Percentiles rank a stretch among this genome's conserved stretches.
These are phyloP conservation scores for Striga asiatica DNA, from an alignment of 257 asterid species.

Conservation along the genomic window DNA sequence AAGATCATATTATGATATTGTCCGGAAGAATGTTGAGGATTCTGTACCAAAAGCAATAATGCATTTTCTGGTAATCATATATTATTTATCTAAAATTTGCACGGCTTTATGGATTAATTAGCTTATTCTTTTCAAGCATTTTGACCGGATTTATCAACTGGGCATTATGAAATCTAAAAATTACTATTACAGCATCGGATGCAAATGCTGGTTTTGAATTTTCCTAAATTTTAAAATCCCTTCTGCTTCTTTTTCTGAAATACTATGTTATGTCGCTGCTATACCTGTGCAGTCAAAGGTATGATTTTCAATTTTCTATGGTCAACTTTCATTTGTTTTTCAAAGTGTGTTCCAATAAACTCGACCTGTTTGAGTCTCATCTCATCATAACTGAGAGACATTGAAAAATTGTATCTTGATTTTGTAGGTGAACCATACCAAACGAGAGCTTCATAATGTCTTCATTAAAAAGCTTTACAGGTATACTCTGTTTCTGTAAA, in stretches of 20 bases:
- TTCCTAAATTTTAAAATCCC: background rate
- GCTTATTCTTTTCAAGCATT: background rate
- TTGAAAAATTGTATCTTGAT: slow-evolving; percentile 8
- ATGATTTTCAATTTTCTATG: background rate
- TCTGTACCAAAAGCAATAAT: slow-evolving; percentile 65
- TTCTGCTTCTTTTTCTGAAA: slow-evolving; percentile 1
- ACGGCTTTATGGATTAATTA: background rate
- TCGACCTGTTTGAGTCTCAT: background rate
- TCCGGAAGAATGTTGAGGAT: slow-evolving; percentile 57
- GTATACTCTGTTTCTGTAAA: slow-evolving; percentile 26
- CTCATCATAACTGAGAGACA: background rate
- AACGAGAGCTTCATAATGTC: slow-evolving; percentile 84
- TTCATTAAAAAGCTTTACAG: slow-evolving; percentile 90
- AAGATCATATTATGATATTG: slow-evolving; percentile 60
- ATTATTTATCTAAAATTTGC: background rate
- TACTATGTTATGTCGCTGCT: background rate
- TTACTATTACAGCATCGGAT: background rate
- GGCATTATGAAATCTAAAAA: background rate
- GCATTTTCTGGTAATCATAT: slow-evolving; percentile 53
- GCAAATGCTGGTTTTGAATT: background rate
- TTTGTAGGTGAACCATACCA: slow-evolving; percentile 85
- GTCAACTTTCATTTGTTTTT: background rate
- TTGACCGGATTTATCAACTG: background rate
- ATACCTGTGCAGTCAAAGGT: background rate
- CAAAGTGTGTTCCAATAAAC: background rate